phyloP scores from a whole-genome alignment of 331 rosid genomes.

The Spiraea crenata region DNA sequence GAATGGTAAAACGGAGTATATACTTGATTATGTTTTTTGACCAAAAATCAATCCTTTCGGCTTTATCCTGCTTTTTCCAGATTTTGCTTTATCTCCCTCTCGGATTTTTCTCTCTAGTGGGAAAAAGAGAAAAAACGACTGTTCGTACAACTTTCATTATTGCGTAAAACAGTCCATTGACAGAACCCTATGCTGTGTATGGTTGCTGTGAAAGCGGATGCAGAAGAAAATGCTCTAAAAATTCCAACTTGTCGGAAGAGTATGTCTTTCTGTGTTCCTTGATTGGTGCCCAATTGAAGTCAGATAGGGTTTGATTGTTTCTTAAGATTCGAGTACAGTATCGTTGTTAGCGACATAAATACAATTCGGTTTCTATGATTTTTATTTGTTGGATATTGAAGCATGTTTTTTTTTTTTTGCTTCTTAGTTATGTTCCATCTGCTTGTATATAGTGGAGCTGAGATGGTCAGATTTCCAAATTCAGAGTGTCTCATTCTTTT shows the following conservation, averaged over 20 bases:
- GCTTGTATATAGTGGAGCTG: not conserved
- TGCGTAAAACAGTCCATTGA: slow-evolving; percentile 25
- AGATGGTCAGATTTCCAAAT: slow-evolving; percentile 6
- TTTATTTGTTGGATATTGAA: not conserved
- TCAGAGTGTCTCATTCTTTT: not conserved
- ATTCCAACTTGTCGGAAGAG: slow-evolving; percentile 12
- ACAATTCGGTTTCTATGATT: slow-evolving; percentile 7
- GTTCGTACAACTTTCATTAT: slow-evolving; percentile 32
- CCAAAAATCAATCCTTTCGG: slow-evolving; percentile 58
- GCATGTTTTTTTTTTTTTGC: not conserved
- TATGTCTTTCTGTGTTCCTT: slow-evolving; percentile 15
- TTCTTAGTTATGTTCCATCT: slow-evolving; percentile 17
- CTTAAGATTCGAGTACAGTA: not conserved
- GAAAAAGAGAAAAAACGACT: slow-evolving; percentile 50
- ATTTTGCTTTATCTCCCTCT: slow-evolving; percentile 50
- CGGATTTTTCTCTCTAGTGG: slow-evolving; percentile 60
- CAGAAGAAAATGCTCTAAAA: slow-evolving; percentile 16
- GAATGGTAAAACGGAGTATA: slow-evolving; percentile 31
- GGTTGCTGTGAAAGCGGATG: slow-evolving; percentile 36
- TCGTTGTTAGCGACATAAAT: not conserved
- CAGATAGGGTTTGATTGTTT: not conserved
- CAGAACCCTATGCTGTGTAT: slow-evolving; percentile 30
- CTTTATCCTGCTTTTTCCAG: slow-evolving; percentile 66
- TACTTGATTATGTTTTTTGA: slow-evolving; percentile 50
- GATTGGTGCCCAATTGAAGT: not conserved